Evolutionary conservation across 2,329 filamentous ascomycete species (phyloP).

Genomic region (Monilinia vaccinii-corymbosi): DNA sequence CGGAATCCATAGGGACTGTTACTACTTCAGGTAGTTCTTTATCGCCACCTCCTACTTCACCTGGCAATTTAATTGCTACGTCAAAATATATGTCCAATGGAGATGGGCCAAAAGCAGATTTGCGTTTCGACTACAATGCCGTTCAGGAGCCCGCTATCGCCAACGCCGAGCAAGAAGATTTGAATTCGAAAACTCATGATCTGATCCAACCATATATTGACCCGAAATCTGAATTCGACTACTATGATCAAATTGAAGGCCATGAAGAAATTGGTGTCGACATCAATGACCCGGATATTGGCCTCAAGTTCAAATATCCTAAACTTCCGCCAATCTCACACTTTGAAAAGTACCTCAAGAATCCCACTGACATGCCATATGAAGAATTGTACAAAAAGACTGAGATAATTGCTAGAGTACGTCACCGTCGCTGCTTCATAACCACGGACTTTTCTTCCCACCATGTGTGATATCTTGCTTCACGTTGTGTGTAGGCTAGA

Average conservation of each 20-base stretch:
- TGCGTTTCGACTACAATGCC: constrained; percentile 7
- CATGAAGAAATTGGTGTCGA: constrained; percentile 9
- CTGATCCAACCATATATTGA: constrained; percentile 16
- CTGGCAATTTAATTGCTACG: background rate
- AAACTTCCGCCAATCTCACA: constrained; percentile 19
- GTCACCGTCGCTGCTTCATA: background rate
- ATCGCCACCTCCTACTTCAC: constrained; percentile 18
- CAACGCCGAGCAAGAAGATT: constrained; percentile 7
- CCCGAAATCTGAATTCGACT: constrained; percentile 16
- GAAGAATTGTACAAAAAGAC: constrained; percentile 23
- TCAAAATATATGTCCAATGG: constrained; percentile 6
- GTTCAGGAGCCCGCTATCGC: constrained; percentile 9
- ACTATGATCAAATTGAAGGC: constrained; percentile 20
- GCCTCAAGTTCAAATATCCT: constrained; percentile 16
- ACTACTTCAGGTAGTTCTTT: constrained; percentile 18
- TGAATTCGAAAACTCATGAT: background rate
- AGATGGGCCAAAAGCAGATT: constrained; percentile 8
- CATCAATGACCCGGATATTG: constrained; percentile 6
- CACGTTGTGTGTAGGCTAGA: background rate
- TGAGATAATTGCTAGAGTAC: constrained; percentile 10
- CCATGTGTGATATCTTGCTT: background rate
- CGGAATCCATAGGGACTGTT: constrained; percentile 13
- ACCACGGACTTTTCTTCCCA: background rate
- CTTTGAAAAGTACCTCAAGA: constrained; percentile 23
- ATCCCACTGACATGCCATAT: constrained; percentile 20